Conservation (phyloP, 2,329 filamentous ascomycete species). For the Fusarium neocosmosporiellum region DNA sequence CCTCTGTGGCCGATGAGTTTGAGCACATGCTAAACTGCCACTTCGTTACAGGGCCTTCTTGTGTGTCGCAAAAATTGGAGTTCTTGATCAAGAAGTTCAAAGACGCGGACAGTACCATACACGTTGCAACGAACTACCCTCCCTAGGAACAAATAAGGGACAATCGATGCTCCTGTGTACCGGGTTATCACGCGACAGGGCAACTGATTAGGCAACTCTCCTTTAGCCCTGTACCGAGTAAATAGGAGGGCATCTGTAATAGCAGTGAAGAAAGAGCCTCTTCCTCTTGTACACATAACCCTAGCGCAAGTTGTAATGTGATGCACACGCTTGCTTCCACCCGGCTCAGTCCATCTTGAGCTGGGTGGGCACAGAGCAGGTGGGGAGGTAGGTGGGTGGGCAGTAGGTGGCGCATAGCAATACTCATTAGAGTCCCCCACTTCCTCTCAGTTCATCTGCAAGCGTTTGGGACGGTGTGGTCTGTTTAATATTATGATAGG, state of each 20-base stretch:
- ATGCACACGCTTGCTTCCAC: not conserved
- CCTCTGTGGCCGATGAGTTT: not conserved
- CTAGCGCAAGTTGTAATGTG: not conserved
- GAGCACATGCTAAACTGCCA: not conserved
- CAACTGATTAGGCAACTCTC: not conserved
- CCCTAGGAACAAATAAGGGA: not conserved
- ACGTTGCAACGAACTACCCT: conserved; percentile 3
- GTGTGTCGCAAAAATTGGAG: not conserved
- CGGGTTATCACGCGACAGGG: not conserved
- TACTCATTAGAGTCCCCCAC: not conserved
- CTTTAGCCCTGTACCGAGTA: not conserved
- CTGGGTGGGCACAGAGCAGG: not conserved
- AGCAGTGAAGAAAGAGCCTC: not conserved
- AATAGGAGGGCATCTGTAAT: not conserved
- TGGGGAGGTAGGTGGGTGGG: not conserved
- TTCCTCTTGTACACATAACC: not conserved
- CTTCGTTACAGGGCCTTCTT: not conserved
- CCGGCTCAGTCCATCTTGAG: not conserved
- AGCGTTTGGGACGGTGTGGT: not conserved
- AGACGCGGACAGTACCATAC: conserved; percentile 7
- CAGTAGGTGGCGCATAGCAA: not conserved
- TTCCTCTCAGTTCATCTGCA: not conserved
- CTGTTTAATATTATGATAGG: not conserved
- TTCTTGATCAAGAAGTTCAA: conserved; percentile 6
- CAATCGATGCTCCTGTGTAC: not conserved